Percentiles rank a stretch among this genome's conserved stretches.
Conservation (phyloP, 2,329 filamentous ascomycete species). For the Colletotrichum liriopes region DNA sequence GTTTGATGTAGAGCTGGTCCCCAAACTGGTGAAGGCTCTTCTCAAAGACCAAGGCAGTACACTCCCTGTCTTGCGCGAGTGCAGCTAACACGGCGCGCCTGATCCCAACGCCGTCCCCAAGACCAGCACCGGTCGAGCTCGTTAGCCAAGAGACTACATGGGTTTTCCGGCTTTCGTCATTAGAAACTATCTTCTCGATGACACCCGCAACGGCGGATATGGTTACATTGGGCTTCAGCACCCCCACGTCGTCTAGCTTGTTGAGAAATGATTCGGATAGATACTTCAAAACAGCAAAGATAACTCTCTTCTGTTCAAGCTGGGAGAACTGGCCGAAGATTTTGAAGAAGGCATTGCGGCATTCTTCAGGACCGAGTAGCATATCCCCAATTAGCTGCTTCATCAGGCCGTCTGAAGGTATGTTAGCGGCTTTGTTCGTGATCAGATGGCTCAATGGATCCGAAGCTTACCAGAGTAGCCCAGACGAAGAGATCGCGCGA, state of each 20-base stretch:
- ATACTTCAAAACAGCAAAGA: constrained; percentile 58
- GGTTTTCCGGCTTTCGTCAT: constrained; percentile 64
- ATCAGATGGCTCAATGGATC: constrained; percentile 33
- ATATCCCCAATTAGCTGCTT: constrained; percentile 56
- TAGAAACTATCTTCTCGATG: constrained; percentile 64
- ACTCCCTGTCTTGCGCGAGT: constrained; percentile 66
- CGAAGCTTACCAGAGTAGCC: constrained; percentile 77
- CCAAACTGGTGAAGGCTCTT: constrained; percentile 83
- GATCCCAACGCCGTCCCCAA: constrained; percentile 76
- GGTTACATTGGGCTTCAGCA: constrained; percentile 44
- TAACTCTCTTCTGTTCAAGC: constrained; percentile 61
- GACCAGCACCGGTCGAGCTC: constrained; percentile 74
- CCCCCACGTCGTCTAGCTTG: constrained; percentile 51
- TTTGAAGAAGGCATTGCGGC: constrained; percentile 48
- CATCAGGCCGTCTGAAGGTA: constrained; percentile 58
- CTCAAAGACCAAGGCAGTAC: constrained; percentile 73
- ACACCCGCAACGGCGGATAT: constrained; percentile 74
- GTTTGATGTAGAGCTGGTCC: constrained; percentile 88
- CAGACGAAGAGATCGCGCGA: constrained; percentile 76
- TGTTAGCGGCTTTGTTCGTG: background rate
- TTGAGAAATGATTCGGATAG: constrained; percentile 64
- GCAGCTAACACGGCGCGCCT: constrained; percentile 76
- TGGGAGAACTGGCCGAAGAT: constrained; percentile 56
- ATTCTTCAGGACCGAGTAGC: constrained; percentile 51
- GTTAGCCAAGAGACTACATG: constrained; percentile 77